A percentile compares a stretch with the other conserved stretches of the same genome.
Conservation (phyloP, 192 early-diverging fungal species). For the Gorgonomyces haynaldii region DNA sequence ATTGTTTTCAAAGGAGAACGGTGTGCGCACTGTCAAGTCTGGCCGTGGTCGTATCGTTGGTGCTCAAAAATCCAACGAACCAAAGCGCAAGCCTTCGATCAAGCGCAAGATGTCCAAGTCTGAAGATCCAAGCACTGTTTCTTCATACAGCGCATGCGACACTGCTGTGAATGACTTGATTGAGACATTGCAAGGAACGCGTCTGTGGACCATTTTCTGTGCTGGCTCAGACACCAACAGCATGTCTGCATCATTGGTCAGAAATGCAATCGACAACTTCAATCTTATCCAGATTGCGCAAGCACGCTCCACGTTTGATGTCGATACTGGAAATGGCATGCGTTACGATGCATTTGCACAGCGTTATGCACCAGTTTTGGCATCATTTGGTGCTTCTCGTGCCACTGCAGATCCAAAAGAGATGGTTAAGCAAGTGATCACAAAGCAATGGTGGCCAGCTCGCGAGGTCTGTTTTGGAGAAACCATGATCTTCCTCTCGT, state of each 20-base stretch:
- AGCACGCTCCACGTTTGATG: constrained; percentile 48
- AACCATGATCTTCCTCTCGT: constrained; percentile 29
- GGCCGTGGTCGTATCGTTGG: constrained; percentile 58
- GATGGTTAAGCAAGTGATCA: constrained; percentile 5
- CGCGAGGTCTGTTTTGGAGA: constrained; percentile 29
- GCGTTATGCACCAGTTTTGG: neutral
- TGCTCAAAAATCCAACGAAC: constrained; percentile 63
- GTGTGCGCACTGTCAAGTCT: constrained; percentile 61
- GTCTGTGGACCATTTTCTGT: constrained; percentile 75
- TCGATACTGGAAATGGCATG: neutral
- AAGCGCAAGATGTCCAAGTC: constrained; percentile 26
- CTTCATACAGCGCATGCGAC: constrained; percentile 18
- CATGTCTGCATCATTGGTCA: constrained; percentile 49
- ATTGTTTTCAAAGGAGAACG: constrained; percentile 56
- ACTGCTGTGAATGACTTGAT: constrained; percentile 64
- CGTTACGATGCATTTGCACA: constrained; percentile 3
- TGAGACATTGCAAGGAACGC: constrained; percentile 63
- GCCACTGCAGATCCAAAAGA: neutral
- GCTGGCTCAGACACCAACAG: constrained; percentile 66
- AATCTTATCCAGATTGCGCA: constrained; percentile 60
- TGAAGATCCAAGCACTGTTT: constrained; percentile 16
- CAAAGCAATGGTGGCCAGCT: constrained; percentile 18
- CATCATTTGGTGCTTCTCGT: neutral
- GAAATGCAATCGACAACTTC: constrained; percentile 55
- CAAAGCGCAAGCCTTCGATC: constrained; percentile 58